Evolutionary conservation across 1,284 basidiomycete species (phyloP).

Genomic region (Rhodotorula sp.): DNA sequence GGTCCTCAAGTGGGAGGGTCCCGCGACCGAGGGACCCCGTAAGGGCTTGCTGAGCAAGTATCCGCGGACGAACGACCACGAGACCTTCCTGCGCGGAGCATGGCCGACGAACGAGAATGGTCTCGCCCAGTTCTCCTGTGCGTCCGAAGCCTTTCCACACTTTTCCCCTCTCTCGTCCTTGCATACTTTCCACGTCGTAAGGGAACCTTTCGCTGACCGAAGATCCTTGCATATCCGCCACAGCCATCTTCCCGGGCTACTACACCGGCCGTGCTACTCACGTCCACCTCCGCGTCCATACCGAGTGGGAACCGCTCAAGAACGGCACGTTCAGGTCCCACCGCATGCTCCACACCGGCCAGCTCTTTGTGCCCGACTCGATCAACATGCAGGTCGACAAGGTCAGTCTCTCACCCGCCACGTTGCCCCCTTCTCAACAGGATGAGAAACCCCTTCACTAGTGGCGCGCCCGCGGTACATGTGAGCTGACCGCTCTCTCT

Average conservation of each 20-base stretch:
- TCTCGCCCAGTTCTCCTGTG: slow-evolving; percentile 60
- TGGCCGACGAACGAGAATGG: slow-evolving; percentile 66
- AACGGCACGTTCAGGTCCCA: slow-evolving; percentile 49
- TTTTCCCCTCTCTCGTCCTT: background rate
- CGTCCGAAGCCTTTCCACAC: background rate
- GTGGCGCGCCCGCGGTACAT: background rate
- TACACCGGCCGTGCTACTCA: slow-evolving; percentile 45
- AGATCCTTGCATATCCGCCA: slow-evolving; percentile 25
- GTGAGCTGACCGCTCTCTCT: background rate
- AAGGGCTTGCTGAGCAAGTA: slow-evolving; percentile 51
- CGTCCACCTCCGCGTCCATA: slow-evolving; percentile 52
- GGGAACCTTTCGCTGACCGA: background rate
- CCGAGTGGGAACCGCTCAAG: slow-evolving; percentile 49
- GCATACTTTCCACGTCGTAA: no score
- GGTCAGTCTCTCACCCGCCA: slow-evolving; percentile 2
- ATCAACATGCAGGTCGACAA: slow-evolving; percentile 50
- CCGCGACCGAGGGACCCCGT: slow-evolving; percentile 47
- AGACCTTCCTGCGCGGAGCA: slow-evolving; percentile 63
- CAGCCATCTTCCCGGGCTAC: slow-evolving; percentile 61
- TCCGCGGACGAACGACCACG: slow-evolving; percentile 51
- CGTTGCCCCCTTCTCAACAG: no score
- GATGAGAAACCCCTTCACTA: no score
- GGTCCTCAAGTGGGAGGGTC: slow-evolving; percentile 48
- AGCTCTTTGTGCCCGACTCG: slow-evolving; percentile 54
- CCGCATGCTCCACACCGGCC: slow-evolving; percentile 51